These are phyloP conservation scores for Colletotrichum siamense DNA, from an alignment of 2,329 filamentous ascomycete species.

Conservation along the genomic window DNA sequence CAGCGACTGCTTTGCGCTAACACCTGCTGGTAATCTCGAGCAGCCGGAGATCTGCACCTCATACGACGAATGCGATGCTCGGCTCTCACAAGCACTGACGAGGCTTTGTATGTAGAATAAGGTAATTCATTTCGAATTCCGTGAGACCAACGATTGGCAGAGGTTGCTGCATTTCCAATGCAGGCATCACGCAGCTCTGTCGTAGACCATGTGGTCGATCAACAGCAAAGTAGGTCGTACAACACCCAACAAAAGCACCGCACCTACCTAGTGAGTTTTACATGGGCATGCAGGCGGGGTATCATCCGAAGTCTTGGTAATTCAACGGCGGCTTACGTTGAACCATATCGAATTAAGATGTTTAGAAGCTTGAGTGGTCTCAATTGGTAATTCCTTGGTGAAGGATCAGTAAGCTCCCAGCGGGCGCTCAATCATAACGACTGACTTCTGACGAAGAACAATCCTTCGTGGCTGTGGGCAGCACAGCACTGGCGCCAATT, in stretches of 20 bases:
- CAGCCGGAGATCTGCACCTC: not conserved
- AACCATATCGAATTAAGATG: not conserved
- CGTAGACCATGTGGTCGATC: not conserved
- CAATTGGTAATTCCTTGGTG: not conserved
- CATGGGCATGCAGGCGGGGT: not conserved
- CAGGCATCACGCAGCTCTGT: not conserved
- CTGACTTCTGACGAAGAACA: not conserved
- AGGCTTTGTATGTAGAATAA: not conserved
- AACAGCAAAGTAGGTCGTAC: not conserved
- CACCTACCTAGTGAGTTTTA: not conserved
- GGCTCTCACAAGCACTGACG: not conserved
- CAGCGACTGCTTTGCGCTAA: not conserved
- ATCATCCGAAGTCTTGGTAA: not conserved
- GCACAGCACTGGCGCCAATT: not conserved
- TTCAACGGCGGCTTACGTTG: not conserved
- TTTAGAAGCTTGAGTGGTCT: not conserved
- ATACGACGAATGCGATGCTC: not conserved
- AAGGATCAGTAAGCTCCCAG: not conserved
- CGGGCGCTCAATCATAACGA: not conserved
- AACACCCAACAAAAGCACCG: not conserved
- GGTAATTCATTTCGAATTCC: not conserved
- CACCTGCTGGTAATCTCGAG: not conserved
- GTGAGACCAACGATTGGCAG: not conserved
- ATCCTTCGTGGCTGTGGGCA: not conserved
- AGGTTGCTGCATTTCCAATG: not conserved